Percentiles rank a stretch among this genome's conserved stretches.
phyloP scores from a whole-genome alignment of 78 protist species.

The Dictyostelium capitatum region DNA sequence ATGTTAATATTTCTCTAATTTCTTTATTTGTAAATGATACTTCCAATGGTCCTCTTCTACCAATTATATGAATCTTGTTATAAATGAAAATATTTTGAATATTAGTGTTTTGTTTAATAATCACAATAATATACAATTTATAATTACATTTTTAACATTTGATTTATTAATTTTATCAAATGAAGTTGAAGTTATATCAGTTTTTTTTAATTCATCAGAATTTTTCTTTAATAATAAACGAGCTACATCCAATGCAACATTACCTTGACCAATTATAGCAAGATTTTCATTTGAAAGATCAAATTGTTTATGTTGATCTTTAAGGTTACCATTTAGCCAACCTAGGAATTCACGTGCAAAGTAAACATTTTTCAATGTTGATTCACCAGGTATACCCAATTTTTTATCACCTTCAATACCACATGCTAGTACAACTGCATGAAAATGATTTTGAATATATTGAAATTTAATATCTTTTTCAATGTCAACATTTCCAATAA shows the following conservation, averaged over 20 bases:
- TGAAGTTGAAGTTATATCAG: conserved; percentile 74
- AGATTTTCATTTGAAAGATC: conserved; percentile 29
- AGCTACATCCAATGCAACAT: conserved; percentile 83
- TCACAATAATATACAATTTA: too few relatives aligned
- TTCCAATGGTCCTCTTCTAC: conserved; percentile 82
- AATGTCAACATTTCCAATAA: conserved; percentile 71
- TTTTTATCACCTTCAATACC: conserved; percentile 81
- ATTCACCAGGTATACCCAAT: conserved; percentile 67
- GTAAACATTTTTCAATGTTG: conserved; percentile 12
- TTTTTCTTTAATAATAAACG: conserved; percentile 49
- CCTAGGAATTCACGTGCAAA: conserved; percentile 71
- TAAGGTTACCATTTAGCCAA: conserved; percentile 78
- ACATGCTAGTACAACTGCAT: conserved; percentile 81
- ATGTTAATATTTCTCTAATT: conserved; percentile 63
- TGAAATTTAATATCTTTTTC: conserved; percentile 56
- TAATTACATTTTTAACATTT: conserved; percentile 50
- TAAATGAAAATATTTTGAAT: too few relatives aligned
- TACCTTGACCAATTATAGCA: conserved; percentile 83
- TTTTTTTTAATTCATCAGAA: conserved; percentile 27
- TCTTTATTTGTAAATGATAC: conserved; percentile 79
- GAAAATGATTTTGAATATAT: conserved; percentile 52
- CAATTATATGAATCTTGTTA: conserved; percentile 69
- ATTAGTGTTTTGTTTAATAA: too few relatives aligned
- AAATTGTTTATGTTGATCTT: conserved; percentile 51
- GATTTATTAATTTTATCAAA: conserved; percentile 37